A percentile compares a stretch with the other conserved stretches of the same genome.
These are phyloP conservation scores for Plasmodium chabaudi DNA, from an alignment of 169 alveolate species.

Conservation along the genomic window DNA sequence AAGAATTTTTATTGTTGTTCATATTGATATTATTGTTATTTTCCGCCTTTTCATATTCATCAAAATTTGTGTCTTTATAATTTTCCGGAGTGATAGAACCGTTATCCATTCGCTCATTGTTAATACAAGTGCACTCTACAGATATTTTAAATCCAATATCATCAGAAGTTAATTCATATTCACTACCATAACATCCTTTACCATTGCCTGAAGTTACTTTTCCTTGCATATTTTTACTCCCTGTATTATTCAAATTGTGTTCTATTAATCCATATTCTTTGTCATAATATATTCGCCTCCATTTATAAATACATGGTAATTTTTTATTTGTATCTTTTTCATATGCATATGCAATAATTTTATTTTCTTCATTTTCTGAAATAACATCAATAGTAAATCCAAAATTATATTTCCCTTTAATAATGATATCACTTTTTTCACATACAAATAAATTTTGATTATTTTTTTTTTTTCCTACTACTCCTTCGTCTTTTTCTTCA, in stretches of 20 bases:
- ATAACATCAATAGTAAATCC: conserved; percentile 25
- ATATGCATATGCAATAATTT: conserved; percentile 48
- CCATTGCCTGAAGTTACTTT: background rate
- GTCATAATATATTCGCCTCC: conserved; percentile 32
- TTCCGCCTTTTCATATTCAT: background rate
- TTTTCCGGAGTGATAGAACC: conserved; percentile 1
- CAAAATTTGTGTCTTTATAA: background rate
- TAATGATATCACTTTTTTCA: conserved; percentile 17
- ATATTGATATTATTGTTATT: background rate
- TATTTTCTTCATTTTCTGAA: conserved; percentile 39
- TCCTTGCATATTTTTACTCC: background rate
- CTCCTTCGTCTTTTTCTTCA: background rate
- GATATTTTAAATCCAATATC: conserved; percentile 59
- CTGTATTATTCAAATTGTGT: background rate
- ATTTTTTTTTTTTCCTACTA: background rate
- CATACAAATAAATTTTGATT: conserved; percentile 39
- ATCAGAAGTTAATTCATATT: conserved; percentile 50
- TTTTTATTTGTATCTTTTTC: conserved; percentile 40
- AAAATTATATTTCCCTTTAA: conserved; percentile 41
- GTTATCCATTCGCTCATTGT: background rate
- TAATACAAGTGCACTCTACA: conserved; percentile 50
- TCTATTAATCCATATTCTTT: conserved; percentile 4
- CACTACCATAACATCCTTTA: conserved; percentile 9
- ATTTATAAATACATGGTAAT: conserved; percentile 39
- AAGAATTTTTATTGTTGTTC: background rate